A percentile compares a stretch with the other conserved stretches of the same genome.
Conservation (phyloP, 2,329 filamentous ascomycete genomes). For the Daldinia sp. region DNA sequence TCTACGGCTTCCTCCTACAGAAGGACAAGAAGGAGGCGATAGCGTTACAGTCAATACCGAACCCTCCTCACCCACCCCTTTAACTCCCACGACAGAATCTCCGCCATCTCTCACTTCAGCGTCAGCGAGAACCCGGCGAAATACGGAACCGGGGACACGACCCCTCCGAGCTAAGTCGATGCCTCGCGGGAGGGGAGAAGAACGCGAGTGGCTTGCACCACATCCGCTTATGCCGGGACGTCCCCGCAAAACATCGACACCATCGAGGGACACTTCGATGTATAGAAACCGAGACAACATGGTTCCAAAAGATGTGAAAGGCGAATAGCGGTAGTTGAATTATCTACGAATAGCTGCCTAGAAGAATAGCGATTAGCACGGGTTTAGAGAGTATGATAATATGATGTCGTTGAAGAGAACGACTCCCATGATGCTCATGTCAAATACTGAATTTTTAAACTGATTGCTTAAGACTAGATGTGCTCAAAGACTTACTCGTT, state of each 20-base stretch:
- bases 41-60: background rate
- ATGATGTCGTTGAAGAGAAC: too few relatives aligned
- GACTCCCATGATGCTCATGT: too few relatives aligned
- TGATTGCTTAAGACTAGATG: too few relatives aligned
- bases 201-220: slow-evolving; percentile 22
- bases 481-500: too few relatives aligned
- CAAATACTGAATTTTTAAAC: too few relatives aligned
- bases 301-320: background rate
- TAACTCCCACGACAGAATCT: background rate
- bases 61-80: background rate
- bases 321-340: too few relatives aligned
- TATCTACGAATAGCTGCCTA: too few relatives aligned
- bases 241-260: background rate
- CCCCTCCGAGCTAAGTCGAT: background rate
- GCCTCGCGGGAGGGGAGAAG: background rate
- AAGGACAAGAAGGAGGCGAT: too few relatives aligned
- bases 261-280: background rate
- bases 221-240: slow-evolving; percentile 32
- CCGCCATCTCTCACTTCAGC: background rate
- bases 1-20: background rate
- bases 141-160: slow-evolving; percentile 20
- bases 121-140: slow-evolving; percentile 3
- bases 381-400: too few relatives aligned
- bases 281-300: background rate
- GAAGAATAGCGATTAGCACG: too few relatives aligned